Base-by-base conservation (phyloP, 106 monocot genomes). In the Dendrobium catenatum region DNA sequence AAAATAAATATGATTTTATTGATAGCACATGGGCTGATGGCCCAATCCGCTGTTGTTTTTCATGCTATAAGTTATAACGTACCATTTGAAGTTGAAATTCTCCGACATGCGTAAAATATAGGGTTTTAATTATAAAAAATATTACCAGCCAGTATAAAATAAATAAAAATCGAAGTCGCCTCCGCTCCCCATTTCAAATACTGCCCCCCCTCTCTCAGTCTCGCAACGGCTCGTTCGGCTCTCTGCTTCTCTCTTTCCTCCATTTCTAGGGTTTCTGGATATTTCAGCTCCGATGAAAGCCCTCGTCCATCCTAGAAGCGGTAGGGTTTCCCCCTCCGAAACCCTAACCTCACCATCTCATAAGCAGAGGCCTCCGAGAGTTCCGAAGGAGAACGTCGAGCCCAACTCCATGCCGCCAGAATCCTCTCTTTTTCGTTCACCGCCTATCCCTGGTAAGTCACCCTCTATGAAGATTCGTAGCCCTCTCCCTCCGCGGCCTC, bases 381-480 rank as follows among this genome's bases (percentile, higher is more conserved):
- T 80, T 26, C 68, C 87, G 42, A 99, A 99, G 87, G 99, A 99
- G 89, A 99, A 99, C 84, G 56, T 95, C 54, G 95, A 99, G 72
- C 99, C 99, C 26, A 82, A 46, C 80, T 8, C 77, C 16, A 67
- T 79, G 24, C 74, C 82, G 22, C 43, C 83, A 44, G 85, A 83
- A 43, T 85, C 83, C 9, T 80, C 85, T 26, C 77, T 85, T n/a
- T 84, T 79, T 80, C 83, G 82, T n/a, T 80, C 85, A 9, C 86
- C 87, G 13, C 78, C 82, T 6, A 29, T 61, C 19, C 16, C 78
- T 42, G 70, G 51, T 61, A 87, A 84, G 72, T 82, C 88, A 2
- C 83, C 88, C 29, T 41, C 80, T 9, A 18, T 78, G 37, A 89
- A 81, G 82, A 87, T 46, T 79, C 88, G 90, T n/a, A 91, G 89